Percentiles rank a stretch among this genome's conserved stretches.
Evolutionary conservation across 148 eudicot species (phyloP).

Genomic region (Arctostaphylos glauca): DNA sequence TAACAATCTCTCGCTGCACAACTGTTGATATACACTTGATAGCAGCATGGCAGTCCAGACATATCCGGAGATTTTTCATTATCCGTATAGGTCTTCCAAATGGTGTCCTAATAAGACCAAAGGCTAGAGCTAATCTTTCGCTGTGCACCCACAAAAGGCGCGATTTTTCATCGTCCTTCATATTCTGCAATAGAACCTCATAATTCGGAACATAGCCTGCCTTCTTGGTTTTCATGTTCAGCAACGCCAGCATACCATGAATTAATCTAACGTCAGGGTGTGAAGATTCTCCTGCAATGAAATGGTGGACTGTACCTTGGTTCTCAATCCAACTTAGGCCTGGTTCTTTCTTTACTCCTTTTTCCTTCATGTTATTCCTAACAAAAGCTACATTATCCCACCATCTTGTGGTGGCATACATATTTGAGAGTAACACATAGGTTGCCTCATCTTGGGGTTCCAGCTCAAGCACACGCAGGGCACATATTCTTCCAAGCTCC

Average conservation of each 20-base stretch:
- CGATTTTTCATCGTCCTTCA: constrained; percentile 75
- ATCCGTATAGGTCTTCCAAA: constrained; percentile 65
- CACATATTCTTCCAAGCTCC: constrained; percentile 66
- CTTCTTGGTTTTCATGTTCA: constrained; percentile 48
- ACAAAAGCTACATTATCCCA: constrained; percentile 85
- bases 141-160: constrained; percentile 82
- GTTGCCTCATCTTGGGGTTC: constrained; percentile 76
- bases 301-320: constrained; percentile 62
- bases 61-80: constrained; percentile 80
- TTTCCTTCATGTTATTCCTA: constrained; percentile 76
- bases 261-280: constrained; percentile 72
- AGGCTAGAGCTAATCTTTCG: constrained; percentile 86
- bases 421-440: constrained; percentile 70
- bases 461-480: constrained; percentile 63
- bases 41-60: constrained; percentile 73
- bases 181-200: constrained; percentile 62
- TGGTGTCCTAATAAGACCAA: constrained; percentile 61
- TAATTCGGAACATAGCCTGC: constrained; percentile 62
- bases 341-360: constrained; percentile 80
- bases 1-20: constrained; percentile 65
- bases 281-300: constrained; percentile 69
- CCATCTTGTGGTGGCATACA: constrained; percentile 63
- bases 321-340: constrained; percentile 90
- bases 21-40: constrained; percentile 65
- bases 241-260: constrained; percentile 70